These are phyloP conservation scores for Polytolypa hystricis DNA, from an alignment of 2,329 filamentous ascomycete genomes.

Conservation along the genomic window DNA sequence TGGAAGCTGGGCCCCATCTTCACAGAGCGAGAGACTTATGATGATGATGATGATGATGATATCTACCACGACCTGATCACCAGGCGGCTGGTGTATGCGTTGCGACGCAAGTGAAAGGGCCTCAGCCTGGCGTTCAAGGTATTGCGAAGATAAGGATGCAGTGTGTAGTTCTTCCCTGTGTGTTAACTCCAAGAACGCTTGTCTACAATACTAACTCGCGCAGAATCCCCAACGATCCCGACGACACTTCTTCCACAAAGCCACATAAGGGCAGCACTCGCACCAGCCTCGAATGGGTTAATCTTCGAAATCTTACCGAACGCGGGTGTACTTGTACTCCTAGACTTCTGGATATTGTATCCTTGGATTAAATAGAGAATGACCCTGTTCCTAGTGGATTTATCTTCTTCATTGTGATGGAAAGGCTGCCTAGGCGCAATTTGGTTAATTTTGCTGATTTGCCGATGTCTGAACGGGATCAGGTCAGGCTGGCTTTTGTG, in stretches of 20 bases:
- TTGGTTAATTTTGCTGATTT: constrained; percentile 8
- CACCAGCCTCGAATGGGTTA: neutral
- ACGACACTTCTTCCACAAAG: too few species aligned
- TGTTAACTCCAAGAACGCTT: neutral
- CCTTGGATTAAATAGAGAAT: neutral
- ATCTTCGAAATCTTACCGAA: neutral
- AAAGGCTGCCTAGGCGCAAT: constrained; percentile 9
- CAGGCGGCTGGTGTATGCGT: neutral
- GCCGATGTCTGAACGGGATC: constrained; percentile 9
- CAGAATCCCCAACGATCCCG: too few species aligned
- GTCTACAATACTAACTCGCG: neutral
- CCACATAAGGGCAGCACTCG: neutral
- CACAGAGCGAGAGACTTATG: constrained; percentile 5
- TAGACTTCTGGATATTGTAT: neutral
- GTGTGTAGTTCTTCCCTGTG: constrained; percentile 1
- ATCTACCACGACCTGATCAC: neutral
- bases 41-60: constrained; percentile 4
- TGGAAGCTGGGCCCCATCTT: constrained; percentile 10
- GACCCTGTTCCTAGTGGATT: constrained; percentile 7
- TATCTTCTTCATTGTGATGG: constrained; percentile 6
- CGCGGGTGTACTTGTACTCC: neutral
- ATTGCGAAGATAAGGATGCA: constrained; percentile 10
- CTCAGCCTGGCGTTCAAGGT: neutral
- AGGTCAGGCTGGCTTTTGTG: constrained; percentile 9
- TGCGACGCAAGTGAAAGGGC: neutral